Percentiles rank a stretch among this genome's conserved stretches.
These are phyloP conservation scores for Bipolaris bicolor DNA, from an alignment of 2,329 filamentous ascomycete species.

Conservation along the genomic window DNA sequence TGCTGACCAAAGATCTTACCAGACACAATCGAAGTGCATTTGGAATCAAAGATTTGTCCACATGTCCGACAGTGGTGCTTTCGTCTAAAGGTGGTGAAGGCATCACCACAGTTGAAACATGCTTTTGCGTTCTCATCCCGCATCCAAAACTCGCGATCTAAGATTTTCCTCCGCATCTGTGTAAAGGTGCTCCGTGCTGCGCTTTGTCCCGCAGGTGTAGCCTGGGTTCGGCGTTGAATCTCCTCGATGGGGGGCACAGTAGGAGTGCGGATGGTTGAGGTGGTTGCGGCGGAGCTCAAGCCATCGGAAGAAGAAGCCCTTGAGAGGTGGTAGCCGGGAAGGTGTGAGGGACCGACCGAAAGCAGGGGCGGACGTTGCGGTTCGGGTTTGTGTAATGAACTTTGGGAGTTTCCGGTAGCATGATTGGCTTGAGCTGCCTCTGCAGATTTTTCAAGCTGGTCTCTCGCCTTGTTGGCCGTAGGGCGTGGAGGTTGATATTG, in stretches of 20 bases:
- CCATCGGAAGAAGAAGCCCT: constrained; percentile 55
- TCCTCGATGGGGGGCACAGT: constrained; percentile 42
- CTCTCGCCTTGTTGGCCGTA: constrained; percentile 25
- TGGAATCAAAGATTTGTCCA: constrained; percentile 98
- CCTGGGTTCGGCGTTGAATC: constrained; percentile 29
- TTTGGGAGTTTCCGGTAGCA: constrained; percentile 28
- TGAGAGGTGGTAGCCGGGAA: constrained; percentile 56
- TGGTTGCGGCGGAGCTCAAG: constrained; percentile 46
- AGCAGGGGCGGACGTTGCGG: constrained; percentile 50
- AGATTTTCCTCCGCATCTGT: constrained; percentile 81
- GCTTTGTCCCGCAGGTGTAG: constrained; percentile 39
- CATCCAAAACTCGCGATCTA: constrained; percentile 99
- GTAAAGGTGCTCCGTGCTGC: constrained; percentile 49
- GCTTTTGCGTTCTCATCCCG: constrained; percentile 97
- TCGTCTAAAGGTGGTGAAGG: constrained; percentile 90
- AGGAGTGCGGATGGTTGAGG: constrained; percentile 42
- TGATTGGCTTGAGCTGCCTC: constrained; percentile 32
- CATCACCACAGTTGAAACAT: constrained; percentile 88
- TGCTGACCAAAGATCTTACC: constrained; percentile 87
- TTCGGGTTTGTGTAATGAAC: constrained; percentile 34
- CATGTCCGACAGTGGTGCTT: constrained; percentile 96
- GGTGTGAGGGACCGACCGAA: constrained; percentile 54
- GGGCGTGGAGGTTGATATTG: constrained; percentile 32
- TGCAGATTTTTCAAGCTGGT: constrained; percentile 32
- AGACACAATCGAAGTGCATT: constrained; percentile 90